Evolutionary conservation across 163 green algal genomes (phyloP), one percentile per base, ranked within the genome.

Genomic region (Scenedesmus sp.): DNA sequence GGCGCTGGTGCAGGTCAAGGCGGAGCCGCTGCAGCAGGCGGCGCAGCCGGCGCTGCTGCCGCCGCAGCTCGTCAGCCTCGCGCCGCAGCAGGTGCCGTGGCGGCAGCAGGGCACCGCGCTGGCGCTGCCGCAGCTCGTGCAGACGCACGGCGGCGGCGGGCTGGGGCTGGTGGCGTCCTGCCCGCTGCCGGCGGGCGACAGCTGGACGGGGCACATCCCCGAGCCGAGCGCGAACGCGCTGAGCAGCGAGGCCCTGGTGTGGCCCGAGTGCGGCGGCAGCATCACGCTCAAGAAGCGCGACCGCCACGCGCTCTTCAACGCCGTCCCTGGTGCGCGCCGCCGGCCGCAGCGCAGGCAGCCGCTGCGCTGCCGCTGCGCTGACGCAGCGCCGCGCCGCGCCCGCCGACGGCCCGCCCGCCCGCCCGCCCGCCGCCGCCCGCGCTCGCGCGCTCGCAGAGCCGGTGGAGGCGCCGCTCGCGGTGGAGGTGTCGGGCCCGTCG

Each of bases 401-500:
- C n/a, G n/a, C n/a, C n/a, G n/a, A n/a, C n/a, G n/a, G n/a, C n/a
- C n/a, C n/a, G n/a, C n/a, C n/a, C n/a, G n/a, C n/a, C n/a, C n/a
- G n/a, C n/a, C n/a, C n/a, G n/a, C n/a, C n/a, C n/a, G n/a, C n/a
- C n/a, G n/a, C n/a, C n/a, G n/a, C n/a, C n/a, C n/a, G n/a, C n/a
- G n/a, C n/a, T n/a, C n/a, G n/a, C n/a, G n/a, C n/a, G n/a, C n/a
- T n/a, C n/a, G n/a, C n/a, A n/a, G n/a, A n/a, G n/a, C 39, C 39
- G 10, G 39, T 47, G 6, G 18, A 29, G 18, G 67, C 33, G 1
- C 67, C 67, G 5, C 34, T 77, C 24, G 22, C 69, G 31, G 69
- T 77, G 2, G 69, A 77, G 69, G 36, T 69, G 53, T 77, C 69
- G 9, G 69, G 69, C 4, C 69, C 69, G n/a, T 77, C 69, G 6